phyloP scores from a whole-genome alignment of 768 basidiomycete genomes.

The Lactarius psammicola region DNA sequence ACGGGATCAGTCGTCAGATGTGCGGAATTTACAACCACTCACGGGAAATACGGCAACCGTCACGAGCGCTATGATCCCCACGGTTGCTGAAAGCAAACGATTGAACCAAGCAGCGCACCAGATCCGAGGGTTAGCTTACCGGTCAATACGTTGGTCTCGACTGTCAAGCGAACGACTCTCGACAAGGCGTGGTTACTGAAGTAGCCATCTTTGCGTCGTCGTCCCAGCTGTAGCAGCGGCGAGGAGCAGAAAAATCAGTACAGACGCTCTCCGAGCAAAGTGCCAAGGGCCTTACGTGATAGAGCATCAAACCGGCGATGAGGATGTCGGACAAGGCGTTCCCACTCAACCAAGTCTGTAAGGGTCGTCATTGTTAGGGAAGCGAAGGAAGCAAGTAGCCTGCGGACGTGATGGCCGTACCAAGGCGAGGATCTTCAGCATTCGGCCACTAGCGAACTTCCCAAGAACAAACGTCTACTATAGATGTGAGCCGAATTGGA shows the following conservation, averaged over 20 bases:
- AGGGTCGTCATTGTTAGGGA: neutral
- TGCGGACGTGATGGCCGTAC: neutral
- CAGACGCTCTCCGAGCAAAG: neutral
- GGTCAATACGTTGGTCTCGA: constrained; percentile 26
- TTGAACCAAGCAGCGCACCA: neutral
- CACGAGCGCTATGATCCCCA: neutral
- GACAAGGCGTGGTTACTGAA: neutral
- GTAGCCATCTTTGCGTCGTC: neutral
- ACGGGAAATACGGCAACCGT: constrained; percentile 6
- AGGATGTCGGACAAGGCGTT: constrained; percentile 11
- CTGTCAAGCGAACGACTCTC: constrained; percentile 5
- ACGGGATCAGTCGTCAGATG: neutral
- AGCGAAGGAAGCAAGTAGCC: no score
- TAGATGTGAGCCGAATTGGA: neutral
- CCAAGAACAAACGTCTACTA: neutral
- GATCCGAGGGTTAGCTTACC: neutral
- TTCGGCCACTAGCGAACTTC: neutral
- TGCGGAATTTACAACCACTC: neutral
- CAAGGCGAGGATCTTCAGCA: neutral
- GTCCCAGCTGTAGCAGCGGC: neutral
- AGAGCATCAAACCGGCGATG: constrained; percentile 12
- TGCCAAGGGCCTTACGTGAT: neutral
- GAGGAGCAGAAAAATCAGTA: neutral
- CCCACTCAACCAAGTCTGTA: constrained; percentile 17
- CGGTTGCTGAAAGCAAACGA: neutral